A percentile compares a stretch with the other conserved stretches of the same genome.
Evolutionary conservation across 2,329 filamentous ascomycete species (phyloP).

Genomic region (Trichoderma sp.): DNA sequence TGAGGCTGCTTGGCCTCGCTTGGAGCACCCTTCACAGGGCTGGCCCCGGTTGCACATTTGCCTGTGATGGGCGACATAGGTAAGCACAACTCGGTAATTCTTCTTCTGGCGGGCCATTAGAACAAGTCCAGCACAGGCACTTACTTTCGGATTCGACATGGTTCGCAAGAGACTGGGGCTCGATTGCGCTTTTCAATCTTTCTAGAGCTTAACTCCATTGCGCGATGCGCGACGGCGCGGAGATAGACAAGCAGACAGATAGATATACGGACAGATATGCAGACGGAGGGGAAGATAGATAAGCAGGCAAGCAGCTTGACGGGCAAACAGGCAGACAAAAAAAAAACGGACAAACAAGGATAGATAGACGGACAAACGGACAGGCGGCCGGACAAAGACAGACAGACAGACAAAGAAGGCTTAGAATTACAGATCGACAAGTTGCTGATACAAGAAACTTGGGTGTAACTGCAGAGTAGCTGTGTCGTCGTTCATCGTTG

Average conservation of each 20-base stretch:
- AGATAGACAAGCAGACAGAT: neutral
- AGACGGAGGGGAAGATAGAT: neutral
- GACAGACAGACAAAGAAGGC: neutral
- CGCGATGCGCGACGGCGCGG: neutral
- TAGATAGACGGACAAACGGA: too few species aligned
- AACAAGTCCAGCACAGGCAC: neutral
- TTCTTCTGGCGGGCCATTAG: neutral
- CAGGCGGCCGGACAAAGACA: too few species aligned
- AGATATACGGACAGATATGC: too few species aligned
- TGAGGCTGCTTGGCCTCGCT: slow-evolving; percentile 3
- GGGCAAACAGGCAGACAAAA: too few species aligned
- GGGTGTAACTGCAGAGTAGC: neutral
- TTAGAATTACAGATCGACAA: neutral
- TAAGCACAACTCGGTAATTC: neutral
- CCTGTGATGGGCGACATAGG: neutral
- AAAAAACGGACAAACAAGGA: too few species aligned
- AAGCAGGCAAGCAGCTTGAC: neutral
- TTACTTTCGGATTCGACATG: slow-evolving; percentile 22
- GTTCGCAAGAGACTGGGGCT: slow-evolving; percentile 21
- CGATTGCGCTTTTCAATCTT: slow-evolving; percentile 23
- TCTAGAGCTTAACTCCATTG: slow-evolving; percentile 6
- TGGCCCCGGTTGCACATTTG: slow-evolving; percentile 22
- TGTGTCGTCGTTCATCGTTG: neutral
- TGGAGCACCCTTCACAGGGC: slow-evolving; percentile 17
- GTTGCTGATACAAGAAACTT: neutral